Base-by-base conservation (phyloP, 768 basidiomycete genomes). In the Wakefieldia striispora region DNA sequence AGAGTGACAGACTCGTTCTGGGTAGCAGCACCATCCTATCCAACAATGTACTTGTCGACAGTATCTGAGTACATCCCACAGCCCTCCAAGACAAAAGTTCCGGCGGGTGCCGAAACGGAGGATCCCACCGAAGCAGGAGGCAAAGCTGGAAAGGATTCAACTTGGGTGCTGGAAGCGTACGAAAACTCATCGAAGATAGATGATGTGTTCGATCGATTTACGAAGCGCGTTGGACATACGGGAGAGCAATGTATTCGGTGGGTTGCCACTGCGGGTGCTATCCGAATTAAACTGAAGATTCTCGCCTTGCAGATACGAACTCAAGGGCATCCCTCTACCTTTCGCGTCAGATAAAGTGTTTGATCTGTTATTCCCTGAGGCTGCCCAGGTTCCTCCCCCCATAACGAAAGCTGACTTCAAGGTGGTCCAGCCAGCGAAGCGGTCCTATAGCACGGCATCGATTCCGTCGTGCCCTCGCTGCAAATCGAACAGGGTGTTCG, bases 211-310 rank as follows among this genome's bases (percentile, higher is more conserved):
- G 87, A 94, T 58, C 76, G 81, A 16, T 98, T 97, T 62, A 82
- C 81, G 44, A 81, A 82, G 59, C 76, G 92, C 29, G 80, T 91
- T 11, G 75, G 70, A 35, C 74, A 79, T 53, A 83, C 86, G 61
- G 84, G 85, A 21, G 80, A 86, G 56, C 95, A 98, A 65, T 95
- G 94, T 56, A 72, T 98, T 41, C 78, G 95, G 92, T 94, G 49
- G 29, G 65, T 57, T 42, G 34, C 27, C 26, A 17, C 33, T 35
- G 23, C 34, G 47, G 45, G 37, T 37, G 38, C 23, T 31, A 24
- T 31, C n/a, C 23, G 8, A 17, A 38, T 27, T 51, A 14, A 26
- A 46, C 13, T 3, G 36, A 51, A 29, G 24, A 47, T 36, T 1
- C 36, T 35, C 43, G 39, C 41, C 37, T 47, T 44, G 23, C 60